A percentile compares a stretch with the other conserved stretches of the same genome.
Conservation (phyloP, 1,284 basidiomycete species). For the Anthracocystis setariae region DNA sequence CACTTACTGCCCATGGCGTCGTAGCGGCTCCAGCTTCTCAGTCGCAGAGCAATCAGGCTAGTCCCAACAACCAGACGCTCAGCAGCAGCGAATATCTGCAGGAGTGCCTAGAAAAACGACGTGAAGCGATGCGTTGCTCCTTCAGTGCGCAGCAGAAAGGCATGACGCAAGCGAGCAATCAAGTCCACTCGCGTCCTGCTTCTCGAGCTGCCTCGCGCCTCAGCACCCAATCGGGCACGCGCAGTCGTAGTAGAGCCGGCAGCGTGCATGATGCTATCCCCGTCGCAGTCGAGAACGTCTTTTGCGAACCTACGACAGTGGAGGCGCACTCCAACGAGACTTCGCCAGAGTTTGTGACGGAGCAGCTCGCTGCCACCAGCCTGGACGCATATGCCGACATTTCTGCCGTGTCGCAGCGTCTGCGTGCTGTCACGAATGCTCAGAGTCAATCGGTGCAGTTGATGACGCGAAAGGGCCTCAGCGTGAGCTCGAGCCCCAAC, state of each 20-base stretch:
- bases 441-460: slow-evolving; percentile 12
- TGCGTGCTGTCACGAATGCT: slow-evolving; percentile 28
- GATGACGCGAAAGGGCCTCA: slow-evolving; percentile 24
- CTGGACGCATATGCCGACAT: slow-evolving; percentile 18
- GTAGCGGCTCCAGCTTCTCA: slow-evolving; percentile 22
- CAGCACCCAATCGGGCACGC: slow-evolving; percentile 45
- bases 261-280: slow-evolving; percentile 63
- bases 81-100: slow-evolving; percentile 42
- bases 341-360: slow-evolving; percentile 30
- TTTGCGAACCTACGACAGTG: slow-evolving; percentile 45
- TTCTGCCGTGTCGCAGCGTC: slow-evolving; percentile 33
- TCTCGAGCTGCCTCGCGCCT: slow-evolving; percentile 50
- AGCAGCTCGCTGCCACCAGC: slow-evolving; percentile 26
- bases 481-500: slow-evolving; percentile 20
- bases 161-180: slow-evolving; percentile 19
- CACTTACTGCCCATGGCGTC: slow-evolving; percentile 41
- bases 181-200: slow-evolving; percentile 17
- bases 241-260: slow-evolving; percentile 51
- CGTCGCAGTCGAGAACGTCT: slow-evolving; percentile 57
- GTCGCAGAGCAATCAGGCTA: slow-evolving; percentile 26
- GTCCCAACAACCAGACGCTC: slow-evolving; percentile 27
- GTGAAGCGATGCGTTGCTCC: slow-evolving; percentile 51
- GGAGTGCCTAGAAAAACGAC: slow-evolving; percentile 47
- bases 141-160: slow-evolving; percentile 56
- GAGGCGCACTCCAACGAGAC: slow-evolving; percentile 41